Conservation (phyloP, 768 basidiomycete species). For the Tephrocybe sp. region DNA sequence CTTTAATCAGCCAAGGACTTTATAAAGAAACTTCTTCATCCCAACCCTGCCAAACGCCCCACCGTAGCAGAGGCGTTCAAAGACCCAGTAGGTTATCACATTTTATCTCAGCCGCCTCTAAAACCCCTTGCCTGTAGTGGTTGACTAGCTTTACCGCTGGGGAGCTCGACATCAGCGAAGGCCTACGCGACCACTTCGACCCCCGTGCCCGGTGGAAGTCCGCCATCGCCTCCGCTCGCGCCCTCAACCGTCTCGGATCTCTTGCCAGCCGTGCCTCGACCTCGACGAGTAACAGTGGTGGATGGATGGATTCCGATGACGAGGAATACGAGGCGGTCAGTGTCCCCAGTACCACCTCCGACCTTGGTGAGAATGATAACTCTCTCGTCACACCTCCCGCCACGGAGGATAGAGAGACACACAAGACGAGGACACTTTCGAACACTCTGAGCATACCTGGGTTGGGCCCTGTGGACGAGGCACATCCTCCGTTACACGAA, state of each 20-base stretch:
- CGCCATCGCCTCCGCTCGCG: constrained; percentile 58
- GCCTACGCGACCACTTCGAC: constrained; percentile 83
- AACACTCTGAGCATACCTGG: constrained; percentile 5
- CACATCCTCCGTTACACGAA: not conserved
- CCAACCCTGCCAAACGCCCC: constrained; percentile 69
- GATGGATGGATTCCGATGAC: constrained; percentile 30
- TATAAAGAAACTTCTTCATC: constrained; percentile 66
- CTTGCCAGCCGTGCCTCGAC: constrained; percentile 25
- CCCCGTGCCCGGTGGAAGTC: constrained; percentile 71
- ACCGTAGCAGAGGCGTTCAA: constrained; percentile 71
- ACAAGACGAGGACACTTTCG: constrained; percentile 21
- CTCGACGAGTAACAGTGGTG: constrained; percentile 28
- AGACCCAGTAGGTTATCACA: constrained; percentile 52
- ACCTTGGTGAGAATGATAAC: constrained; percentile 39
- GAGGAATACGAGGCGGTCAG: constrained; percentile 20
- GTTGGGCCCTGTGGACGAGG: not conserved
- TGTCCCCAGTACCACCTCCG: constrained; percentile 3
- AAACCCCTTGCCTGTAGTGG: constrained; percentile 49
- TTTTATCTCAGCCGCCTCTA: not conserved
- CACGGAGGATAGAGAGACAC: constrained; percentile 20
- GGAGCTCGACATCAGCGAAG: constrained; percentile 72
- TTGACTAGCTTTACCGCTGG: constrained; percentile 65
- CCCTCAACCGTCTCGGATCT: constrained; percentile 36
- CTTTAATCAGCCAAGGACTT: constrained; percentile 83
- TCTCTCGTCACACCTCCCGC: constrained; percentile 39